Evolutionary conservation across 805 yeast species (phyloP).

Genomic region (Millerozyma miso): DNA sequence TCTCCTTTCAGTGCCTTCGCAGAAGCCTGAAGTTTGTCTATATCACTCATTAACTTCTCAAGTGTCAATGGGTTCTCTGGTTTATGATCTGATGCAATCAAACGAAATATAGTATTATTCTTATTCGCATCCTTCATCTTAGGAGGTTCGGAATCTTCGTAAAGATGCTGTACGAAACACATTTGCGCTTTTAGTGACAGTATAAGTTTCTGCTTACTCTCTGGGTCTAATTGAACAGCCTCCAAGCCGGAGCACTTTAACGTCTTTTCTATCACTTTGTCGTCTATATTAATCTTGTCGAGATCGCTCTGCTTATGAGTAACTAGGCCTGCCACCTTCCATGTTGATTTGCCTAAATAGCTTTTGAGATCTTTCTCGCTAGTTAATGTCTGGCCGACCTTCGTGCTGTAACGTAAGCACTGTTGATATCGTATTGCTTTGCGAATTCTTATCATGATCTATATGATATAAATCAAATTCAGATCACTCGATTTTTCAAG

Average conservation of each 20-base stretch:
- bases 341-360: conserved; percentile 9
- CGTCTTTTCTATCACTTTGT: conserved; percentile 20
- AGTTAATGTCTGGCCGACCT: conserved; percentile 4
- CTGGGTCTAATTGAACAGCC: conserved; percentile 8
- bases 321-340: conserved; percentile 17
- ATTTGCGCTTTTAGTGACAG: conserved; percentile 32
- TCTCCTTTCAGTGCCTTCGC: conserved; percentile 21
- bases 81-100: conserved; percentile 30
- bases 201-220: conserved; percentile 15
- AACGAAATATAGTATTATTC: conserved; percentile 27
- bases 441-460: too few species aligned
- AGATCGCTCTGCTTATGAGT: conserved; percentile 3
- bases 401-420: background rate
- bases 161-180: conserved; percentile 30
- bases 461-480: too few species aligned
- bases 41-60: conserved; percentile 10
- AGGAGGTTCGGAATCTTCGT: conserved; percentile 14
- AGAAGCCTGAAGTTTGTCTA: conserved; percentile 9
- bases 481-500: too few species aligned
- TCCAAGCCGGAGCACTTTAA: conserved; percentile 28
- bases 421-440: background rate
- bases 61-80: conserved; percentile 21
- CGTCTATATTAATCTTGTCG: conserved; percentile 10
- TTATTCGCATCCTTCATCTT: conserved; percentile 7
- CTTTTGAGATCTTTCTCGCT: conserved; percentile 5